Evolutionary conservation across 805 yeast species (phyloP).

Genomic region (Hanseniaspora osmophila): DNA sequence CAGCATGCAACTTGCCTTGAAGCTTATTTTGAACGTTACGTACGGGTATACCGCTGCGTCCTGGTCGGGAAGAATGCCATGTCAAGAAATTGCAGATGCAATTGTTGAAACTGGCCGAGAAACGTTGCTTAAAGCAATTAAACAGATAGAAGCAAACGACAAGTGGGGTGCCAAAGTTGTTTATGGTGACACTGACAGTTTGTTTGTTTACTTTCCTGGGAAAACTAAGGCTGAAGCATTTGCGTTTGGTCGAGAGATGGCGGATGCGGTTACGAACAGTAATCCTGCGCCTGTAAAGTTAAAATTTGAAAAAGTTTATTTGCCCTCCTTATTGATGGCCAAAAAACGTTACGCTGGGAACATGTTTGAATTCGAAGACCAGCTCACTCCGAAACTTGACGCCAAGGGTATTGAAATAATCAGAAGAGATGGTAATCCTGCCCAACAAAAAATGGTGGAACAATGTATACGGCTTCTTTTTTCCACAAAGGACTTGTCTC

Average conservation of each 20-base stretch:
- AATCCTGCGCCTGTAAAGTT: conserved; percentile 74
- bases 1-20: conserved; percentile 74
- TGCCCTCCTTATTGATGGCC: conserved; percentile 67
- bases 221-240: conserved; percentile 67
- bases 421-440: conserved; percentile 87
- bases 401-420: conserved; percentile 96
- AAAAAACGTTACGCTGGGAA: conserved; percentile 90
- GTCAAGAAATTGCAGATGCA: conserved; percentile 87
- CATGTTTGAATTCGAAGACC: conserved; percentile 47
- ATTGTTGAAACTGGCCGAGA: conserved; percentile 88
- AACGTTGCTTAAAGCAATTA: conserved; percentile 57
- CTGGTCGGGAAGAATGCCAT: conserved; percentile 94
- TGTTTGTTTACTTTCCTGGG: conserved; percentile 85
- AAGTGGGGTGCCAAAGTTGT: conserved; percentile 84
- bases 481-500: conserved; percentile 55
- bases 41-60: conserved; percentile 94
- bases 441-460: conserved; percentile 73
- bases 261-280: conserved; percentile 41
- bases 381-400: conserved; percentile 56
- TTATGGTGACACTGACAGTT: conserved; percentile 91
- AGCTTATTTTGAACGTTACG: conserved; percentile 85
- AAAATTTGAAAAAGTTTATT: conserved; percentile 86
- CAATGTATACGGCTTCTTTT: conserved; percentile 54
- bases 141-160: conserved; percentile 42
- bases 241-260: conserved; percentile 54